These are phyloP conservation scores for Myriosclerotinia duriaeana DNA, from an alignment of 2,329 filamentous ascomycete species.

Conservation along the genomic window DNA sequence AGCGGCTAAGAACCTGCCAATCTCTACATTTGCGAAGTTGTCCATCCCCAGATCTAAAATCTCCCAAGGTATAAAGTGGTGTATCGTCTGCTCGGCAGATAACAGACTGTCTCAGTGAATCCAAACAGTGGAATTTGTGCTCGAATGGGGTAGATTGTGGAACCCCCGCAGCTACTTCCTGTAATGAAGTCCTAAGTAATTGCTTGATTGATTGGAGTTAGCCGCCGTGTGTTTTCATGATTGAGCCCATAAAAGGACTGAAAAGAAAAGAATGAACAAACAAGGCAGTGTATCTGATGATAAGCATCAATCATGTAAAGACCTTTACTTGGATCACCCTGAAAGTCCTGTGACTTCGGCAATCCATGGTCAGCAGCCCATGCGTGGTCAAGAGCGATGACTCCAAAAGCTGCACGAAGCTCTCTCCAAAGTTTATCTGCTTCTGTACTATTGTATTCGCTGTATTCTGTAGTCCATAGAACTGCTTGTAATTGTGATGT, in stretches of 20 bases:
- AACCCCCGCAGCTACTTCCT: too few relatives aligned
- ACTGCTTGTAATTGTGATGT: too few relatives aligned
- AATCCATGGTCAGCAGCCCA: not conserved
- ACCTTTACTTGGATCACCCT: not conserved
- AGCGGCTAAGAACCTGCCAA: not conserved
- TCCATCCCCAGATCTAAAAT: not conserved
- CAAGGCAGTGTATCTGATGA: conserved; percentile 5
- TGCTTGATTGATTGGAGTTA: too few relatives aligned
- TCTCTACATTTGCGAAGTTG: not conserved
- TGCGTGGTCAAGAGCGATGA: not conserved
- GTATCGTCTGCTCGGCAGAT: not conserved
- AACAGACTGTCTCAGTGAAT: not conserved
- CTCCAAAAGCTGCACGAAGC: too few relatives aligned
- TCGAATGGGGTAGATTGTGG: not conserved
- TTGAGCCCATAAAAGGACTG: not conserved
- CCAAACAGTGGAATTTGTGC: not conserved
- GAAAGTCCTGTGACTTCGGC: not conserved
- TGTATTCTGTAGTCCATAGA: too few relatives aligned
- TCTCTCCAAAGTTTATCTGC: too few relatives aligned
- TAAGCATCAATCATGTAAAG: not conserved
- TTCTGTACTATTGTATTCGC: too few relatives aligned
- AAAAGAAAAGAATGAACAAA: not conserved
- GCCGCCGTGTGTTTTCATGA: not conserved
- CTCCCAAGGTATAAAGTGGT: not conserved
- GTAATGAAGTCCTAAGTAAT: too few relatives aligned